Conservation (phyloP, 176 grass and related monocot genomes). For the Aegilops speltoides region DNA sequence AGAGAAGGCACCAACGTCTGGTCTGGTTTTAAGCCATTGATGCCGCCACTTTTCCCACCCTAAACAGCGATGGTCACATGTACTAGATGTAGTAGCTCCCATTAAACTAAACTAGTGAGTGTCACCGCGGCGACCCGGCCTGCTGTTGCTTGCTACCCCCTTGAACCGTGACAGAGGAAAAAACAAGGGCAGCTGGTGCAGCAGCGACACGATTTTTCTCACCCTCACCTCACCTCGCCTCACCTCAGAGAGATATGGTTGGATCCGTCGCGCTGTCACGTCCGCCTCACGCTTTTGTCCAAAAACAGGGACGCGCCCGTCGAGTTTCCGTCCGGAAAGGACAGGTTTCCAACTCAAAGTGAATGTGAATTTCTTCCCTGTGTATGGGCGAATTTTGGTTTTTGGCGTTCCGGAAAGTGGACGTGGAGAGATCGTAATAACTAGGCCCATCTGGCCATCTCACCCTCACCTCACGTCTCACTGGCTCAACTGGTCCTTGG, state of each 20-base stretch:
- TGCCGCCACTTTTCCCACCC: background rate
- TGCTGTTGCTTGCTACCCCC: background rate
- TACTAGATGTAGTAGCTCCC: background rate
- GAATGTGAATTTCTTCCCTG: background rate
- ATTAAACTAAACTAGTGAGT: background rate
- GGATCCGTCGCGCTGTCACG: constrained; percentile 37
- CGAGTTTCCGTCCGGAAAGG: background rate
- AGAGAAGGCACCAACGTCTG: background rate
- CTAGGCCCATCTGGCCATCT: background rate
- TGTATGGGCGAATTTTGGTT: background rate
- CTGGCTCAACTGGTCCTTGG: background rate
- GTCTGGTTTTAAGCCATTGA: background rate
- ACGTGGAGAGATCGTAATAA: background rate
- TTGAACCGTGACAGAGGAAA: background rate
- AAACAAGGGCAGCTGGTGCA: background rate
- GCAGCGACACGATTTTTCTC: background rate
- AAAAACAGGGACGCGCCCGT: background rate
- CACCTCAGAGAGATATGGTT: constrained; percentile 2
- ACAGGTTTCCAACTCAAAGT: background rate
- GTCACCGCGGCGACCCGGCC: background rate
- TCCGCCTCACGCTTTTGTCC: constrained; percentile 34
- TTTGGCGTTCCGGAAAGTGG: background rate
- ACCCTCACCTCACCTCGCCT: too few relatives aligned
- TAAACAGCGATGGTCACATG: background rate
- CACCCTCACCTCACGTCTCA: background rate